Percentiles rank a stretch among this genome's conserved stretches.
These are phyloP conservation scores for Venturiaceae sp. DNA, from an alignment of 2,329 filamentous ascomycete species.

Conservation along the genomic window DNA sequence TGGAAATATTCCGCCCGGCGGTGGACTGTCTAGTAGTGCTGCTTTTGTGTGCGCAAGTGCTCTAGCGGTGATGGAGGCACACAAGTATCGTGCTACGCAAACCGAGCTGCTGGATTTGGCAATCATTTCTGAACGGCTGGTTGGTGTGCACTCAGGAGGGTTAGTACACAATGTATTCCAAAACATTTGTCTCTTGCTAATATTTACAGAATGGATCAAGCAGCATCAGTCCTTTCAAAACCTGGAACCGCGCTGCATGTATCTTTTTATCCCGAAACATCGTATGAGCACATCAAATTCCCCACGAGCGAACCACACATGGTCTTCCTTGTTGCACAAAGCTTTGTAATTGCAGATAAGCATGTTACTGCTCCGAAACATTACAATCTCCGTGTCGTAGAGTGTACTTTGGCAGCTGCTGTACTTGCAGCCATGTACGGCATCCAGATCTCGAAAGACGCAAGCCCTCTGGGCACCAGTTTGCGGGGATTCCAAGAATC, in stretches of 20 bases:
- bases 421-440: slow-evolving; percentile 50
- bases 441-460: slow-evolving; percentile 52
- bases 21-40: slow-evolving; percentile 86
- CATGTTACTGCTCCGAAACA: slow-evolving; percentile 85
- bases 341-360: slow-evolving; percentile 92
- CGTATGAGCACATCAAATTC: slow-evolving; percentile 69
- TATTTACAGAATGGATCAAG: slow-evolving; percentile 76
- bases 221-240: slow-evolving; percentile 86
- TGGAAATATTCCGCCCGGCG: slow-evolving; percentile 84
- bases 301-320: slow-evolving; percentile 73
- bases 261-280: slow-evolving; percentile 74
- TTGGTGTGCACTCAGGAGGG: slow-evolving; percentile 83
- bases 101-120: slow-evolving; percentile 85
- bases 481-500: slow-evolving; percentile 79
- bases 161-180: slow-evolving; percentile 39
- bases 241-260: slow-evolving; percentile 82
- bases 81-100: slow-evolving; percentile 70
- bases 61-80: slow-evolving; percentile 77
- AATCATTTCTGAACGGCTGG: slow-evolving; percentile 86
- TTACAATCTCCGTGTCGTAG: slow-evolving; percentile 95
- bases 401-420: slow-evolving; percentile 82
- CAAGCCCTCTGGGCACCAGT: slow-evolving; percentile 71
- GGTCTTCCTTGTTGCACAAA: slow-evolving; percentile 88
- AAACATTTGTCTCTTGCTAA: slow-evolving; percentile 14
- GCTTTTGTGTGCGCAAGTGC: slow-evolving; percentile 88